phyloP scores from a whole-genome alignment of 2,329 filamentous ascomycete genomes.

The Huntiella decipiens region DNA sequence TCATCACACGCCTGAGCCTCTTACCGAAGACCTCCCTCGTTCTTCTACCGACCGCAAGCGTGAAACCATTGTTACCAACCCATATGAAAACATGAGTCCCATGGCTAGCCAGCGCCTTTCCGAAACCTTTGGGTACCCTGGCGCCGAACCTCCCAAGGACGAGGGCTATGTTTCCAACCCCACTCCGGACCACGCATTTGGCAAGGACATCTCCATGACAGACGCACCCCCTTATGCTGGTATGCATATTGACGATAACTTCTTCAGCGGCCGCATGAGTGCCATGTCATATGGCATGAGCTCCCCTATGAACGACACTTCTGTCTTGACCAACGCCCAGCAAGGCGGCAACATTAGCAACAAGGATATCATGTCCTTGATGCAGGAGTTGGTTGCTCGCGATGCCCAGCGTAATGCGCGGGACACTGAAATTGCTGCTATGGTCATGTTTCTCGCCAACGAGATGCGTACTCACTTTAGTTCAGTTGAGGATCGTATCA shows the following conservation, averaged over 20 bases:
- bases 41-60: conserved; percentile 40
- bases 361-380: conserved; percentile 88
- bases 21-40: conserved; percentile 19
- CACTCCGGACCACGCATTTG: conserved; percentile 26
- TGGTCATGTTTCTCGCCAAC: conserved; percentile 77
- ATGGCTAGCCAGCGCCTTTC: conserved; percentile 32
- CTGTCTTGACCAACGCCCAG: conserved; percentile 46
- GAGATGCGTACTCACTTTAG: conserved; percentile 97
- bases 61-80: conserved; percentile 47
- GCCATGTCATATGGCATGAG: conserved; percentile 83
- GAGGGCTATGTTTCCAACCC: conserved; percentile 82
- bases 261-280: conserved; percentile 54
- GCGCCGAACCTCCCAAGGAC: conserved; percentile 25
- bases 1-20: not conserved
- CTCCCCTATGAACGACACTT: conserved; percentile 76
- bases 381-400: conserved; percentile 95
- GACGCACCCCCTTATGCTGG: conserved; percentile 20
- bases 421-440: conserved; percentile 90
- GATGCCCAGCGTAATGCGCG: conserved; percentile 91
- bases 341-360: conserved; percentile 70
- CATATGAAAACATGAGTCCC: conserved; percentile 46
- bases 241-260: conserved; percentile 39
- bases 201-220: conserved; percentile 27
- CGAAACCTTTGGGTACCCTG: conserved; percentile 25
- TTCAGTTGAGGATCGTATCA: conserved; percentile 82